A percentile compares a stretch with the other conserved stretches of the same genome.
Evolutionary conservation across 2,329 filamentous ascomycete genomes (phyloP).

Genomic region (Fusarium beomiforme): DNA sequence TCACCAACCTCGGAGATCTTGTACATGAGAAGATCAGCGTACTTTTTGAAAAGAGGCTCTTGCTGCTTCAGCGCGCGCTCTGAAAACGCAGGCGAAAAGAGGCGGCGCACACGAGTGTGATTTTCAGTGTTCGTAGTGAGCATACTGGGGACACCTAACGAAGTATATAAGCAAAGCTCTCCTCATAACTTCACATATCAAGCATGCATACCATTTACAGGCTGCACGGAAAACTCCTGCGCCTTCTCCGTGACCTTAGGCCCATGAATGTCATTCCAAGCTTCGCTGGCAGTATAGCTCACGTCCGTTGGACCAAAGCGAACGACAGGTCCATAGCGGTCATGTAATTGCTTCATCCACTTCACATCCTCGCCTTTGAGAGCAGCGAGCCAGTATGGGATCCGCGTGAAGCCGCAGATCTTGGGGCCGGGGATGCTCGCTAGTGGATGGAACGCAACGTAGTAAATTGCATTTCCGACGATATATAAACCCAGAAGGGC

Average conservation of each 20-base stretch:
- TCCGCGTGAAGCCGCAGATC: slow-evolving; percentile 6
- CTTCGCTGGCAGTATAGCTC: slow-evolving; percentile 9
- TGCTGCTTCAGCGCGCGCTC: slow-evolving; percentile 24
- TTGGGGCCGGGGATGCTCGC: slow-evolving; percentile 17
- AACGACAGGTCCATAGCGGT: slow-evolving; percentile 15
- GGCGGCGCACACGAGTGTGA: background rate
- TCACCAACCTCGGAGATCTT: slow-evolving; percentile 11
- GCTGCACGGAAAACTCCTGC: slow-evolving; percentile 3
- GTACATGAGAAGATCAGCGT: slow-evolving; percentile 7
- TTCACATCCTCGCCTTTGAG: slow-evolving; percentile 6
- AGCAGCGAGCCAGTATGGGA: slow-evolving; percentile 8
- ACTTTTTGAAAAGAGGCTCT: slow-evolving; percentile 12
- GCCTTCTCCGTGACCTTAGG: slow-evolving; percentile 16
- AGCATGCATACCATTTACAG: background rate
- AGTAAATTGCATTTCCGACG: background rate
- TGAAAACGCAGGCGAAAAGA: slow-evolving; percentile 15
- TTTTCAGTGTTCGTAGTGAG: background rate
- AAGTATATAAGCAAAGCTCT: background rate
- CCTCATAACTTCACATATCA: rapidly evolving
- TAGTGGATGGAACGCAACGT: slow-evolving; percentile 10
- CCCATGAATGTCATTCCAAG: slow-evolving; percentile 18
- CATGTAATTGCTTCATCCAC: slow-evolving; percentile 15
- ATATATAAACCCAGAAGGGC: background rate
- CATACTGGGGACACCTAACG: slow-evolving; percentile 11
- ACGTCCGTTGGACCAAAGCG: slow-evolving; percentile 21